These are phyloP conservation scores for Moesziomyces sp. DNA, from an alignment of 1,284 basidiomycete genomes.

Conservation along the genomic window DNA sequence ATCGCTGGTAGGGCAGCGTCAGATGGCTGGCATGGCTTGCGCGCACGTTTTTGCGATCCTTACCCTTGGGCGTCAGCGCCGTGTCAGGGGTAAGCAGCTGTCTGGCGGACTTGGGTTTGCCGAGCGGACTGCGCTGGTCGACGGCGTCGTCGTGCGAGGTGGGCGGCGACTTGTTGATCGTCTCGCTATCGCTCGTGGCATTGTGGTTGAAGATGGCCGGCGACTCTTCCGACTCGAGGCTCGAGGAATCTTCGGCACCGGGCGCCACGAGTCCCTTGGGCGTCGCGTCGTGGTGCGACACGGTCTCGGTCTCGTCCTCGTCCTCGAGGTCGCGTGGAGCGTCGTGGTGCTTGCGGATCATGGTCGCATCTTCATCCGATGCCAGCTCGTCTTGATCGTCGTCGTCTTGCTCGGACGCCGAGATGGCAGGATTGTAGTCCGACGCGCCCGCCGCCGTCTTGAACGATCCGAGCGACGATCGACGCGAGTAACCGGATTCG, in stretches of 20 bases:
- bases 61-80: constrained; percentile 20
- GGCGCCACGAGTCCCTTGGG: constrained; percentile 9
- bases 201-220: constrained; percentile 29
- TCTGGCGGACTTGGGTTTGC: too few species aligned
- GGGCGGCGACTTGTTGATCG: constrained; percentile 38
- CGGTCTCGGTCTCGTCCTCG: constrained; percentile 23
- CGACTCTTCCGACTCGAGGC: constrained; percentile 26
- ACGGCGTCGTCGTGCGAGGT: constrained; percentile 42
- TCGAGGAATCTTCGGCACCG: constrained; percentile 4
- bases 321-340: background rate
- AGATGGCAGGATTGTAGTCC: constrained; percentile 4
- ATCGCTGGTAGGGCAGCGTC: constrained; percentile 41
- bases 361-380: constrained; percentile 6
- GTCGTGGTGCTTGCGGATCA: constrained; percentile 10
- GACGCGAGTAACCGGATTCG: constrained; percentile 34
- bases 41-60: constrained; percentile 16
- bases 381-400: constrained; percentile 10
- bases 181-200: constrained; percentile 25
- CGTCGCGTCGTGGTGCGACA: constrained; percentile 6
- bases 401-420: constrained; percentile 11
- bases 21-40: constrained; percentile 38
- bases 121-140: too few species aligned
- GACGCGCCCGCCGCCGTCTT: constrained; percentile 35
- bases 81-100: constrained; percentile 22
- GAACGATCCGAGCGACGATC: constrained; percentile 38